Percentiles rank a stretch among this genome's conserved stretches.
Evolutionary conservation across 768 basidiomycete genomes (phyloP).

Genomic region (Hydnomerulius pinastri): DNA sequence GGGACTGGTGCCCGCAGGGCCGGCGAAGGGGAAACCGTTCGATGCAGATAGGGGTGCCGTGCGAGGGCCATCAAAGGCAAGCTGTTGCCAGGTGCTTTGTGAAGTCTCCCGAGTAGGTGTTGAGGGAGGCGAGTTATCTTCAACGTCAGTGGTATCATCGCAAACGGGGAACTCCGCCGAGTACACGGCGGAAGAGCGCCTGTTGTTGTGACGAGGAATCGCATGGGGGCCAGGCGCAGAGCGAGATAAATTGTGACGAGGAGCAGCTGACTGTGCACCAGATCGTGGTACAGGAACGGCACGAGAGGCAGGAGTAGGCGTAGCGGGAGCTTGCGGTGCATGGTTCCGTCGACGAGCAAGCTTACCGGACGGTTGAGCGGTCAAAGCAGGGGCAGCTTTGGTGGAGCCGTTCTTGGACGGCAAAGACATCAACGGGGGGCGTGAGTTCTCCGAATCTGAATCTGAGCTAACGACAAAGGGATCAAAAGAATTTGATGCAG

Average conservation of each 20-base stretch:
- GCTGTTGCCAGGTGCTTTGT: conserved; percentile 33
- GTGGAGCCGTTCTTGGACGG: conserved; percentile 13
- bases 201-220: conserved; percentile 30
- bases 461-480: conserved; percentile 52
- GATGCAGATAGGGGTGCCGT: conserved; percentile 51
- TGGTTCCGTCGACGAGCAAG: conserved; percentile 59
- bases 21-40: conserved; percentile 42
- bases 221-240: conserved; percentile 52
- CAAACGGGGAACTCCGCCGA: conserved; percentile 62
- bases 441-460: conserved; percentile 40
- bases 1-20: conserved; percentile 35
- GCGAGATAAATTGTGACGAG: conserved; percentile 40
- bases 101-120: conserved; percentile 53
- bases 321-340: conserved; percentile 28
- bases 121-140: conserved; percentile 44
- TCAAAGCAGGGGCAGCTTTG: conserved; percentile 42
- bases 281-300: conserved; percentile 53
- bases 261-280: conserved; percentile 10
- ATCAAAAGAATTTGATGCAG: conserved; percentile 43
- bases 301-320: conserved; percentile 41
- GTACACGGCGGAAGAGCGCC: conserved; percentile 34
- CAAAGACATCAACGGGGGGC: conserved; percentile 35
- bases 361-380: conserved; percentile 54
- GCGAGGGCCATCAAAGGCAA: conserved; percentile 43
- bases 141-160: conserved; percentile 64